phyloP scores from a whole-genome alignment of 1,284 basidiomycete genomes.

The Laetiporus sulphureus region DNA sequence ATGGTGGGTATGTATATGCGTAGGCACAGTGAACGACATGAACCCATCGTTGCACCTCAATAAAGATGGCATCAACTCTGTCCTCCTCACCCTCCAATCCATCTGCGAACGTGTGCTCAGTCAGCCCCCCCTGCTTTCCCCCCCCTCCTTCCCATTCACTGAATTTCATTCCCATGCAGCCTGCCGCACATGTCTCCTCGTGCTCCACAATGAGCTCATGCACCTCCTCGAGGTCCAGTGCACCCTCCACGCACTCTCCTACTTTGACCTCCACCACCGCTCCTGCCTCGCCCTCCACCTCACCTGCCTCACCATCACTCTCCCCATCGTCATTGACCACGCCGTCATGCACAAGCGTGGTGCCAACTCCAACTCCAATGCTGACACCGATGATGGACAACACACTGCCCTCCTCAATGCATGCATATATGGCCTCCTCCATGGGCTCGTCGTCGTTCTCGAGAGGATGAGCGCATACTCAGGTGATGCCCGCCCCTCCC shows the following conservation, averaged over 20 bases:
- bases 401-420: slow-evolving; percentile 41
- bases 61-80: slow-evolving; percentile 63
- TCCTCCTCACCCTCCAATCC: slow-evolving; percentile 55
- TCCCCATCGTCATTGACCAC: slow-evolving; percentile 72
- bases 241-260: slow-evolving; percentile 67
- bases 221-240: slow-evolving; percentile 76
- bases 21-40: slow-evolving; percentile 67
- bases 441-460: slow-evolving; percentile 51
- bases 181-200: slow-evolving; percentile 72
- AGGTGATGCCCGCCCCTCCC: no score
- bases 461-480: slow-evolving; percentile 59
- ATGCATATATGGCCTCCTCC: slow-evolving; percentile 48
- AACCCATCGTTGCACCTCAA: slow-evolving; percentile 63
- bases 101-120: slow-evolving; percentile 65
- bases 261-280: slow-evolving; percentile 72
- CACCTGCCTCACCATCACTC: slow-evolving; percentile 71
- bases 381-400: slow-evolving; percentile 10
- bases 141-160: neutral
- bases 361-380: no score
- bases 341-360: slow-evolving; percentile 52
- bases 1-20: no score
- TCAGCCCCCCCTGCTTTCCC: slow-evolving; percentile 28
- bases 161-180: slow-evolving; percentile 38
- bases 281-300: slow-evolving; percentile 72
- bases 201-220: slow-evolving; percentile 66